Evolutionary conservation across 1,139 yeast species (phyloP), one percentile per base, ranked within the genome.

Genomic region (Tardiomyces digboiensis): DNA sequence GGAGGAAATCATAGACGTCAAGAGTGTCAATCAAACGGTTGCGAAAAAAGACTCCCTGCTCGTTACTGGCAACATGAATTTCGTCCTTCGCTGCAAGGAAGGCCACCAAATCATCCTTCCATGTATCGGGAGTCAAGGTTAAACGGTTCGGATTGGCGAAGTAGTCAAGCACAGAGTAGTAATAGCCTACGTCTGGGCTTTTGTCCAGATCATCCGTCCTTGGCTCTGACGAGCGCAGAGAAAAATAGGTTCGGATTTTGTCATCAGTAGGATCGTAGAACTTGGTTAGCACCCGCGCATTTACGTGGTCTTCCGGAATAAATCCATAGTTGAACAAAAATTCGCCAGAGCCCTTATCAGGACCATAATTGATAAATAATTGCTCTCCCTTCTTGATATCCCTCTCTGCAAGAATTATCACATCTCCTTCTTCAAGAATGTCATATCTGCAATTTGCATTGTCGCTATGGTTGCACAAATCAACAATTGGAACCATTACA

Each of bases 301-400:
- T 39, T 41, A 12, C 40, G 38, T 44, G 47, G 16, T 48, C 55
- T 1, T 40, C 44, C n/a, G 67, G 67, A 20, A 66, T 47, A 46
- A 67, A 67, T 7, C 72, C 72, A 40, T 68, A 67, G 26, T 61
- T 65, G 53, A 66, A 66, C 44, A 67, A 51, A 47, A 63, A 56
- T 52, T 67, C 72, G 1, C 59, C 62, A 2, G 64, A 54, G 5
- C 65, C 61, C 47, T 60, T 61, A 10, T 52, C 59, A 4, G 56
- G 55, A 16, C 72, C 71, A 42, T 67, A 67, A 47, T 61, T 56
- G 44, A 67, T 60, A 16, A 53, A 48, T n/a, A 67, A 51, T 44
- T 67, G 67, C 7, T 52, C 53, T 39, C 50, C 54, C 6, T 29
- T 38, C 21, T 39, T 22, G 19, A 48, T 41, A 7, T 23, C 40